phyloP scores from a whole-genome alignment of 2,329 filamentous ascomycete genomes.

The Neopestalotiopsis sp. region DNA sequence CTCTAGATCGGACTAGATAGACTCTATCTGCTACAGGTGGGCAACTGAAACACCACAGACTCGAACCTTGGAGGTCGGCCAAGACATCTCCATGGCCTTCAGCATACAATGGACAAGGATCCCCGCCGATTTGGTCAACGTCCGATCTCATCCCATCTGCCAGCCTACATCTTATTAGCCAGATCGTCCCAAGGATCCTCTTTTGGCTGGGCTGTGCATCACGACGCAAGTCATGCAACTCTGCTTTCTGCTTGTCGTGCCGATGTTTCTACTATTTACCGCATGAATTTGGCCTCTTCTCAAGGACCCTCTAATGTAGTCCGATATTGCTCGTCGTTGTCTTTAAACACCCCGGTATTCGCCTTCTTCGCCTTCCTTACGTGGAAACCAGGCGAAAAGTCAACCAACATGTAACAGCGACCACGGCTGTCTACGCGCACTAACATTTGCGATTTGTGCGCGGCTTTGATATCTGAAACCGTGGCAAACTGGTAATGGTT shows the following conservation, averaged over 20 bases:
- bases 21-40: conserved; percentile 17
- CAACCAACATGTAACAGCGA: conserved; percentile 15
- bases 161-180: conserved; percentile 8
- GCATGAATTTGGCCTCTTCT: conserved; percentile 22
- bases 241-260: neutral
- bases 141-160: conserved; percentile 5
- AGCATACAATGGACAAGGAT: conserved; percentile 1
- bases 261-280: conserved; percentile 21
- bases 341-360: neutral
- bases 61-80: conserved; percentile 5
- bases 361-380: conserved; percentile 14
- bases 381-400: neutral
- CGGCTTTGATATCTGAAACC: conserved; percentile 5
- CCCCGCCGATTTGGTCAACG: neutral
- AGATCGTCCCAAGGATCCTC: conserved; percentile 15
- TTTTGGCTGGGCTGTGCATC: conserved; percentile 9
- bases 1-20: conserved; percentile 12
- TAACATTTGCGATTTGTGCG: conserved; percentile 7
- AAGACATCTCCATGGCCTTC: conserved; percentile 8
- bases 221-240: conserved; percentile 11
- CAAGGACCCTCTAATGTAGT: conserved; percentile 6
- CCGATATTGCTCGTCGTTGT: conserved; percentile 4
- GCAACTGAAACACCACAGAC: conserved; percentile 18
- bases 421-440: neutral
- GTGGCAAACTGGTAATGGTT: neutral